Evolutionary conservation across 192 early-diverging fungal species (phyloP), one percentile per base, ranked within the genome.

Genomic region (Paraglomus brasilianum): DNA sequence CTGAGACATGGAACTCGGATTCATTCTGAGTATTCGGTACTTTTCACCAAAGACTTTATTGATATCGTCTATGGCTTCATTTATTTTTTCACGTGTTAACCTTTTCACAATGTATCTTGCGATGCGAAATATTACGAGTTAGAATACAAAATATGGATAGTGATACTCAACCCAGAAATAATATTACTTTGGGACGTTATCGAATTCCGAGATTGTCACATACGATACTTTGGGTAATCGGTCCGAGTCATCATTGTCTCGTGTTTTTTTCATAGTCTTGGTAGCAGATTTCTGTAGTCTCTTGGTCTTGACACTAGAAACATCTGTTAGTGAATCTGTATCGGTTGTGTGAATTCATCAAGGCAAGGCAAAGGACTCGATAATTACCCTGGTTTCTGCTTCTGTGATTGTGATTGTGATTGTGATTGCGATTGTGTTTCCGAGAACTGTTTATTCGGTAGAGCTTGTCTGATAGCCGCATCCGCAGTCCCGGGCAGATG

Each of bases 1-100:
- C 21, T 50, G 45, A 47, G 13, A 41, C 47, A 66, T 19, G 41
- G n/a, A 30, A 39, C 64, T 66, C 0, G 21, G 47, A 14, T 24
- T 24, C 13, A 40, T 41, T 6, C 51, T 66, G 30, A 66, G 64
- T 40, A 66, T 66, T 4, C 21, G 30, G 36, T 66, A 66, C 13
- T 66, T 66, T 46, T 66, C 64, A 3, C 8, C 36, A 2, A 66
- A 13, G 8, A 66, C 42, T 66, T 66, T 50, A 11, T 66, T 66
- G 14, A 66, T 39, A 51, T 66, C 64, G 11, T 66, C 47, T 51
- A 66, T 66, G 7, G 64, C 64, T 30, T 66, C 64, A 14, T 66
- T 66, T 39, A 66, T 39, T 66, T 66, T 66, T 9, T 66, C 47
- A 13, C 64, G 64, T 8, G 64, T 50, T 15, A 66, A 21, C 15